Evolutionary conservation across 768 basidiomycete genomes (phyloP), one percentile per base, ranked within the genome.

Genomic region (Strobilomyces dryophilus): DNA sequence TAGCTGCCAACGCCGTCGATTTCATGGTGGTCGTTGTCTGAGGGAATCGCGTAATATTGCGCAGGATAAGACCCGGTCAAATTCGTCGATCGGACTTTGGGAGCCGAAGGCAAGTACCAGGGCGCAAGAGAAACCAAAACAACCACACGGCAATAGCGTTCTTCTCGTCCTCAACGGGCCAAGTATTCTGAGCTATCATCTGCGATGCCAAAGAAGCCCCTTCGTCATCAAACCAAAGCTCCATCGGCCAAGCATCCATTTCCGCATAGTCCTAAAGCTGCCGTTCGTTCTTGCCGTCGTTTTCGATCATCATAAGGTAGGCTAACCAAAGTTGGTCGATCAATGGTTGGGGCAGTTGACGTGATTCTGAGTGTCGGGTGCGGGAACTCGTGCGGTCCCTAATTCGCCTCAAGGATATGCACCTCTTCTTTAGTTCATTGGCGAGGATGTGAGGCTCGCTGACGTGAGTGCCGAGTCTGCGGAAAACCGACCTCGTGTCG

Each of bases 291-390:
- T 79, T 84, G 40, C 82, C 86, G 27, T 86, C 86, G 59, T 89
- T 86, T 71, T 93, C 91, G 44, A 92, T 72, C 76, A 91, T 79
- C 82, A 92, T 82, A 34, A 89, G 69, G 63, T 87, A 91, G 26
- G 83, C 78, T 27, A 79, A 78, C 75, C 83, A 86, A 6, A 92
- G 77, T 14, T 80, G 63, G n/a, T 82, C 74, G 39, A 44, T 34
- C 35, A 48, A 43, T n/a, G 46, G 7, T n/a, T 46, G 45, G 3
- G 41, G n/a, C 15, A 26, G 11, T 21, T 73, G 70, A 41, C 59
- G 61, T 26, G 68, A 60, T 37, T 60, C 65, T 1, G 62, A 50
- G 14, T 54, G 40, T 17, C 24, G 55, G 45, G 61, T 49, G 39
- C 61, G 57, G 34, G 63, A 59, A 34, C 56, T 41, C 4, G 60